phyloP scores from a whole-genome alignment of 352 stramenopile genomes.

The Poterioochromonas sp. region DNA sequence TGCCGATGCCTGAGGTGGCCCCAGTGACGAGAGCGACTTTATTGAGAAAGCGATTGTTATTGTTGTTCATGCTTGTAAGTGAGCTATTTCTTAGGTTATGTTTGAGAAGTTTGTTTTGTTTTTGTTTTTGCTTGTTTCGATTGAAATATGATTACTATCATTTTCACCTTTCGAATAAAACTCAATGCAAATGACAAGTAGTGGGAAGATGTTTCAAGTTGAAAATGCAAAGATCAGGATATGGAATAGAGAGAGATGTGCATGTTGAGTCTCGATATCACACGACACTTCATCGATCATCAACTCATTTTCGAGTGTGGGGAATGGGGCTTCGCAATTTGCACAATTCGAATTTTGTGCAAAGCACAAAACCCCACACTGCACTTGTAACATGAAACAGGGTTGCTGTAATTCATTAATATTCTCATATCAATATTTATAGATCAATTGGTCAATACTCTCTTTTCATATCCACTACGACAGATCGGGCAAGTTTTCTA shows the following conservation, averaged over 20 bases:
- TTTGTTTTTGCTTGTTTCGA: conserved; percentile 6
- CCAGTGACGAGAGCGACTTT: conserved; percentile 36
- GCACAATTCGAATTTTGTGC: too few species aligned
- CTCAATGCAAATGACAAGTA: not conserved
- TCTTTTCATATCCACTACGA: not conserved
- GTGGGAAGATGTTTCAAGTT: not conserved
- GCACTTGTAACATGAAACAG: not conserved
- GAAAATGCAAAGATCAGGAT: not conserved
- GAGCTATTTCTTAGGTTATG: not conserved
- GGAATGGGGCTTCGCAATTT: not conserved
- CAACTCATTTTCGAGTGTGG: not conserved
- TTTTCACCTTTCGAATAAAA: not conserved
- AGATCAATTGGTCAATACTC: not conserved
- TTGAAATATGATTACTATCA: conserved; percentile 11
- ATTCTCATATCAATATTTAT: not conserved
- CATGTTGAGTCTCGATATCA: not conserved
- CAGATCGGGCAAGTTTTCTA: conserved; percentile 9
- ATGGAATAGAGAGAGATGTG: not conserved
- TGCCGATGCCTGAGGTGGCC: conserved; percentile 38
- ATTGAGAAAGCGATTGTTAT: conserved; percentile 15
- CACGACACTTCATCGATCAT: not conserved
- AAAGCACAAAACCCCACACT: too few species aligned
- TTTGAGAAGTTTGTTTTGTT: not conserved
- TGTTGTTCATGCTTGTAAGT: not conserved
- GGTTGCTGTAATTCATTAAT: not conserved